Evolutionary conservation across 2,329 filamentous ascomycete genomes (phyloP), one percentile per base, ranked within the genome.

Genomic region (Endocalyx cinctus): DNA sequence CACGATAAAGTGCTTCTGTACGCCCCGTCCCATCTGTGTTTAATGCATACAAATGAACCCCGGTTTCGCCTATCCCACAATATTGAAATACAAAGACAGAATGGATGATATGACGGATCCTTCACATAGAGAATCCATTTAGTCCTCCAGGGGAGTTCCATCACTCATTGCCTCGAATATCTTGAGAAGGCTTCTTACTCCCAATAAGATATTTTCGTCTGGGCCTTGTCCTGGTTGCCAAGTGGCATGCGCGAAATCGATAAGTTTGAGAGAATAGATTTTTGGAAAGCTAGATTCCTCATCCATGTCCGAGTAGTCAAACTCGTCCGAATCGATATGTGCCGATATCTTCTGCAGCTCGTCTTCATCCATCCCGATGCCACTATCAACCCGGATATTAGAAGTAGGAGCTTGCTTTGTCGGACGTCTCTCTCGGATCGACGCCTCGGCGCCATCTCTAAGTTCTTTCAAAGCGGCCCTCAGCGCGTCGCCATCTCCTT

Each of bases 171-270:
- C 72, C 37, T 79, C 72, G 48, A 97, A 80, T 18, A 96, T 81
- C 39, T 70, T 69, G 32, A 75, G 69, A 23, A 90, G 65, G 54
- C 74, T 90, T 53, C 79, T 70, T 41, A 96, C 77, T 0, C 89
- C 89, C 22, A 67, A 66, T 19, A 96, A 67, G 11, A 75, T 66
- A 53, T 97, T 97, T 62, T 94, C 82, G 57, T 98, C 92, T 0
- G 84, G 82, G 0, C 90, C 90, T 50, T 83, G 64, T 1, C 87
- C 87, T 0, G 86, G 84, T 2, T 79, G 83, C 81, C 84, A 97
- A 31, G 70, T 65, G 10, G 92, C 92, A 60, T 98, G 92, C 2
- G 92, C 92, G 70, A 98, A 98, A 59, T 98, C 92, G 48, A 98
- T 98, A 43, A 98, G 71, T 55, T 90, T 92, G 31, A 96, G 70